These are phyloP conservation scores for Monilinia polystroma DNA, from an alignment of 2,329 filamentous ascomycete genomes.

Conservation along the genomic window DNA sequence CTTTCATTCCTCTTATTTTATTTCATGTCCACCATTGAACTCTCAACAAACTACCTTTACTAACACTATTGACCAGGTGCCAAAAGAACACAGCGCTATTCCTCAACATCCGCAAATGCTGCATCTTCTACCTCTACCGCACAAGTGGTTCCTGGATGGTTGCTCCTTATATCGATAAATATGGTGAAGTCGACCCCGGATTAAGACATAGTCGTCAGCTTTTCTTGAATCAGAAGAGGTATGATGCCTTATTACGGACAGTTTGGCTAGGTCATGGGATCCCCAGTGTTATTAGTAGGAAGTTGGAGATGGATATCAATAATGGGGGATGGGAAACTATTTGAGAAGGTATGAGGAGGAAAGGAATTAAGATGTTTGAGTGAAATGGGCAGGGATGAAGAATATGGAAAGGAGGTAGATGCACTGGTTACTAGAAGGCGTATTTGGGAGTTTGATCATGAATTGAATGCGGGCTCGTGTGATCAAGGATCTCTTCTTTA, in stretches of 20 bases:
- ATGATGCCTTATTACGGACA: constrained; percentile 81
- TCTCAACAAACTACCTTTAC: constrained; percentile 22
- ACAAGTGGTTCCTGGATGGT: constrained; percentile 78
- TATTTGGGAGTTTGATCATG: not conserved
- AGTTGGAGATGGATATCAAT: constrained; percentile 92
- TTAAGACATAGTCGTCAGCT: constrained; percentile 84
- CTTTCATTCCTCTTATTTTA: not conserved
- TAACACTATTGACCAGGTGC: constrained; percentile 58
- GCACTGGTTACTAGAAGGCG: not conserved
- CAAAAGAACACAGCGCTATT: constrained; percentile 89
- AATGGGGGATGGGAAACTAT: constrained; percentile 97
- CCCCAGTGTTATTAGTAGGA: constrained; percentile 83
- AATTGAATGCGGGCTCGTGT: not conserved
- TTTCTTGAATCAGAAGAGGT: constrained; percentile 89
- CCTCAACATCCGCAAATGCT: constrained; percentile 96
- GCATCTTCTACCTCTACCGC: constrained; percentile 81
- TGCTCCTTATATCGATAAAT: constrained; percentile 92
- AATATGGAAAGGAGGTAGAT: not conserved
- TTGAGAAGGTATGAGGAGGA: constrained; percentile 12
- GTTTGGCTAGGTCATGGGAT: constrained; percentile 86
- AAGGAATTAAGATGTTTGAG: not conserved
- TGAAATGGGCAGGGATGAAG: not conserved
- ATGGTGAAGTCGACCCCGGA: constrained; percentile 93
- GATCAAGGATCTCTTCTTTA: not conserved
- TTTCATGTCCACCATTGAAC: not conserved